These are phyloP conservation scores for Spironucleus salmonicida DNA, from an alignment of 208 protist genomes.

Conservation along the genomic window DNA sequence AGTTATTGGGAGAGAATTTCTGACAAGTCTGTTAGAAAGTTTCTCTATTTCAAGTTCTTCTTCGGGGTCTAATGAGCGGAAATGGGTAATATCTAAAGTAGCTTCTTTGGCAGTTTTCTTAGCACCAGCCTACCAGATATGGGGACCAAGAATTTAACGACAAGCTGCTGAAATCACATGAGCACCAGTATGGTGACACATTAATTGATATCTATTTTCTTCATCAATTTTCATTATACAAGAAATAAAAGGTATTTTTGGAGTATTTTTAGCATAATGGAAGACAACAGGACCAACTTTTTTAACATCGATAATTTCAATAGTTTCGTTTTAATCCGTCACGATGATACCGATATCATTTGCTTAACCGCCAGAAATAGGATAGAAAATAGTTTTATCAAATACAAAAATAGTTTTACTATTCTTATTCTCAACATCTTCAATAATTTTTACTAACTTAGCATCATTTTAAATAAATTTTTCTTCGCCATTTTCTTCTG, in stretches of 20 bases:
- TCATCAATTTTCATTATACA: slow-evolving; percentile 21
- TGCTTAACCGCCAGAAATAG: slow-evolving; percentile 40
- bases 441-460: slow-evolving; percentile 20
- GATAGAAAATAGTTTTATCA: slow-evolving; percentile 39
- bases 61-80: slow-evolving; percentile 7
- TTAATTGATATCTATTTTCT: slow-evolving; percentile 31
- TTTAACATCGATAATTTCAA: slow-evolving; percentile 33
- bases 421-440: slow-evolving; percentile 2
- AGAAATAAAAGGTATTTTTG: not conserved
- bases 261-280: slow-evolving; percentile 6
- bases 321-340: not conserved
- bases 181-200: slow-evolving; percentile 41
- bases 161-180: slow-evolving; percentile 37
- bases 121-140: slow-evolving; percentile 44
- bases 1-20: not conserved
- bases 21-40: slow-evolving; percentile 32
- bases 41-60: slow-evolving; percentile 37
- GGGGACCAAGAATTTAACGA: slow-evolving; percentile 36
- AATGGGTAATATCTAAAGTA: slow-evolving; percentile 47
- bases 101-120: slow-evolving; percentile 37
- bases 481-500: not conserved
- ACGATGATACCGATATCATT: slow-evolving; percentile 35
- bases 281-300: slow-evolving; percentile 36
- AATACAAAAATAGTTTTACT: slow-evolving; percentile 32
- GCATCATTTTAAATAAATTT: not conserved